Evolutionary conservation across 176 grass and related monocot genomes (phyloP).

Genomic region (barley (Hordeum vulgare)): DNA sequence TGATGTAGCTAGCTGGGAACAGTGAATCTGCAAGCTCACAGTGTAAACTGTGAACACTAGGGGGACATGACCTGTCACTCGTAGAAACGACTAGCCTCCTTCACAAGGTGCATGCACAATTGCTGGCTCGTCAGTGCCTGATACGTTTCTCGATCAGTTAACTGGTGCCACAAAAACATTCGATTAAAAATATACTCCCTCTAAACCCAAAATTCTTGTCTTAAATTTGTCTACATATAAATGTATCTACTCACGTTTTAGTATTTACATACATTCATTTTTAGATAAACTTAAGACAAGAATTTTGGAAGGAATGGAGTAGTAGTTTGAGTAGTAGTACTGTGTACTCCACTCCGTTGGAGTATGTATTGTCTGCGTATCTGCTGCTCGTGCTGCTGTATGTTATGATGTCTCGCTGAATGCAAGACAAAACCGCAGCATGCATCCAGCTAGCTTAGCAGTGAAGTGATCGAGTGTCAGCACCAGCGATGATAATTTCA

Average conservation of each 20-base stretch:
- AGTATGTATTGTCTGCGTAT: neutral
- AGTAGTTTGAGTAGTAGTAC: too few species aligned
- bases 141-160: neutral
- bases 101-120: neutral
- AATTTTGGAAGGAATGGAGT: too few species aligned
- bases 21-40: neutral
- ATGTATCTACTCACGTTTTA: too few species aligned
- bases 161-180: neutral
- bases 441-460: neutral
- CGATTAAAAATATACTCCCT: neutral
- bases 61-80: neutral
- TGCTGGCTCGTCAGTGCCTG: neutral
- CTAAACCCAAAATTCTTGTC: too few species aligned
- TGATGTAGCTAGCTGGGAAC: neutral
- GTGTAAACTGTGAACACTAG: neutral
- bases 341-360: neutral
- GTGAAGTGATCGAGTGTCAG: neutral
- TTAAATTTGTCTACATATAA: too few species aligned
- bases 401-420: constrained; percentile 4
- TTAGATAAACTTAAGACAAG: too few species aligned
- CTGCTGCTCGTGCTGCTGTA: neutral
- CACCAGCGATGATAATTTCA: neutral
- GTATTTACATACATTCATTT: too few species aligned
- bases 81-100: neutral
- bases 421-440: constrained; percentile 40